Conservation (phyloP, 2,329 filamentous ascomycete genomes). For the Cylindrodendrum hubeiense region DNA sequence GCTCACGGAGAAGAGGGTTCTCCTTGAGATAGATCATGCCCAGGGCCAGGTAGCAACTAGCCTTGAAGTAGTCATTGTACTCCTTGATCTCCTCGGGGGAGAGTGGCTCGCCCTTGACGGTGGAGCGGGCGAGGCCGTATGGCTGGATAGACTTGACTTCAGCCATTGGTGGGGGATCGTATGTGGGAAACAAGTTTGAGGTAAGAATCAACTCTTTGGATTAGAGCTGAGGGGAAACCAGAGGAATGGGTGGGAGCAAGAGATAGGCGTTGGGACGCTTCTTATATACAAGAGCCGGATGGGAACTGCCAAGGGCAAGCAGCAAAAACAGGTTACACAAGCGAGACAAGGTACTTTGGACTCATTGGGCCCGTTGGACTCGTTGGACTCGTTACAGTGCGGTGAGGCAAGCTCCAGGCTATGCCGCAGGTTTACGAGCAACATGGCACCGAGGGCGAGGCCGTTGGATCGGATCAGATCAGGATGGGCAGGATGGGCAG, state of each 20-base stretch:
- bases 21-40: conserved; percentile 85
- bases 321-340: conserved; percentile 19
- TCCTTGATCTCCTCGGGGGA: conserved; percentile 74
- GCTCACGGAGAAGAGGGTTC: conserved; percentile 79
- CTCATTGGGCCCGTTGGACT: conserved; percentile 17
- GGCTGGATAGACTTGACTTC: conserved; percentile 70
- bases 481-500: conserved; percentile 34
- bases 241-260: conserved; percentile 15
- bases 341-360: conserved; percentile 32
- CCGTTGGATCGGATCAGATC: conserved; percentile 38
- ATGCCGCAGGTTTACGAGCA: conserved; percentile 35
- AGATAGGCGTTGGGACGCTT: conserved; percentile 29
- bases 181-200: conserved; percentile 20
- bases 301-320: conserved; percentile 28
- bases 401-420: conserved; percentile 32
- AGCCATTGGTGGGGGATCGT: conserved; percentile 46
- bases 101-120: conserved; percentile 71
- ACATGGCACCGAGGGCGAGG: conserved; percentile 27
- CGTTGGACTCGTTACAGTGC: conserved; percentile 9
- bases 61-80: conserved; percentile 80
- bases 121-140: conserved; percentile 75
- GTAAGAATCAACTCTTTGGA: conserved; percentile 37
- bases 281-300: conserved; percentile 43
- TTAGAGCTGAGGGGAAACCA: conserved; percentile 40
- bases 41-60: conserved; percentile 79